phyloP scores from a whole-genome alignment of 805 yeast species.

The Starmerella roubikii region DNA sequence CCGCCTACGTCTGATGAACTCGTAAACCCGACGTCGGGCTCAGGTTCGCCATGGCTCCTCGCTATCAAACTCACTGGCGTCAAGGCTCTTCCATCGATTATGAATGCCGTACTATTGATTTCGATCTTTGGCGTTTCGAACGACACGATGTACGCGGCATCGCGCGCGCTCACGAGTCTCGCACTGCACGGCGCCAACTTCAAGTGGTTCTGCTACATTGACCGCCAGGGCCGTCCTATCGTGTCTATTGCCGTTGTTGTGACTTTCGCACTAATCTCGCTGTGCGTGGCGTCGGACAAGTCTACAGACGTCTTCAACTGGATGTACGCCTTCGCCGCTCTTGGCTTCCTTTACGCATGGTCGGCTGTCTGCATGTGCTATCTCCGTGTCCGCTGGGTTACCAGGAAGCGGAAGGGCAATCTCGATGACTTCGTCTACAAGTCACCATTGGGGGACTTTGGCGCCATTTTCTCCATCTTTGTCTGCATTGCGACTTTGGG shows the following conservation, averaged over 20 bases:
- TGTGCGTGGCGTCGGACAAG: slow-evolving; percentile 45
- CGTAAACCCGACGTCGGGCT: slow-evolving; percentile 39
- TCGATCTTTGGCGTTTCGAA: slow-evolving; percentile 64
- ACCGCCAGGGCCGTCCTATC: slow-evolving; percentile 66
- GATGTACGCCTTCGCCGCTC: slow-evolving; percentile 60
- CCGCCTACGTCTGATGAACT: slow-evolving; percentile 44
- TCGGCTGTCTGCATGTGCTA: slow-evolving; percentile 55
- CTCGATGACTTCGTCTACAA: slow-evolving; percentile 51
- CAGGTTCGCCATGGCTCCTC: slow-evolving; percentile 64
- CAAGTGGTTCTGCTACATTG: slow-evolving; percentile 43
- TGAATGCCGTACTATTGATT: slow-evolving; percentile 56
- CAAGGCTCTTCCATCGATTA: slow-evolving; percentile 48
- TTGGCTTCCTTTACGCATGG: slow-evolving; percentile 66
- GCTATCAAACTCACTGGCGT: slow-evolving; percentile 56
- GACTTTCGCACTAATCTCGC: slow-evolving; percentile 43
- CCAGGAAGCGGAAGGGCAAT: slow-evolving; percentile 49
- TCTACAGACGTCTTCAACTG: slow-evolving; percentile 45
- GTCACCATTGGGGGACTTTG: slow-evolving; percentile 53
- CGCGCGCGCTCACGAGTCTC: slow-evolving; percentile 52
- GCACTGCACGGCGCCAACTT: slow-evolving; percentile 56
- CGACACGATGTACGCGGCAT: slow-evolving; percentile 53
- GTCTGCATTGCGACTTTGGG: slow-evolving; percentile 48
- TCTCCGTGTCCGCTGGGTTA: slow-evolving; percentile 57
- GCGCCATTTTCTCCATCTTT: slow-evolving; percentile 48
- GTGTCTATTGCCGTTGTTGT: slow-evolving; percentile 41